These are phyloP conservation scores for Aspergillus melleus DNA, from an alignment of 2,329 filamentous ascomycete genomes.

Conservation along the genomic window DNA sequence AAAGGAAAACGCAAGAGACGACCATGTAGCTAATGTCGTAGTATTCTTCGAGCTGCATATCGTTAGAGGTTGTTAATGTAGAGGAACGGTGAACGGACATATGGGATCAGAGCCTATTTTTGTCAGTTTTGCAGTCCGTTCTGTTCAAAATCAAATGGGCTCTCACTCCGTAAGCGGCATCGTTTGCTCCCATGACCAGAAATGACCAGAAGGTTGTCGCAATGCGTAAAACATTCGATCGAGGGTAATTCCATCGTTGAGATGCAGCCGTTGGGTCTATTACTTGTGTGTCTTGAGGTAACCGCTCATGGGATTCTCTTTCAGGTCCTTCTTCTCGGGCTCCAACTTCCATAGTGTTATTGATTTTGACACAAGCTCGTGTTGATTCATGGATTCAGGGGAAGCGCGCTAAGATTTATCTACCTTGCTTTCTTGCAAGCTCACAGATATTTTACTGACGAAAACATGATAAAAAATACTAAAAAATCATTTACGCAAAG, in stretches of 20 bases:
- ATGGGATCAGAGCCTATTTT: neutral
- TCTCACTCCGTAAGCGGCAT: slow-evolving; percentile 59
- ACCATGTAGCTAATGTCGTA: slow-evolving; percentile 48
- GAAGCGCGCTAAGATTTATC: no score
- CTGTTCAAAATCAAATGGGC: neutral
- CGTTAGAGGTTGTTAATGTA: neutral
- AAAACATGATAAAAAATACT: no score
- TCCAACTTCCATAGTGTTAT: neutral
- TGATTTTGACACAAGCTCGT: no score
- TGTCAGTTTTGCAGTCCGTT: neutral
- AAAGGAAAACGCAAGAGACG: slow-evolving; percentile 51
- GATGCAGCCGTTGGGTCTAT: neutral
- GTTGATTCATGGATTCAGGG: no score
- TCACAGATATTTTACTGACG: no score
- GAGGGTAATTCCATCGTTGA: slow-evolving; percentile 50
- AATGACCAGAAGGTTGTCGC: slow-evolving; percentile 59
- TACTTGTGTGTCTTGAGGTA: neutral
- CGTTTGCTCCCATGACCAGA: slow-evolving; percentile 58
- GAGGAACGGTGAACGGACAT: neutral
- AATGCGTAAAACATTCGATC: slow-evolving; percentile 50
- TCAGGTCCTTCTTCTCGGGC: neutral
- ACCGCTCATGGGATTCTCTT: neutral
- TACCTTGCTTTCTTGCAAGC: no score
- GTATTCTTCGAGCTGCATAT: slow-evolving; percentile 43
- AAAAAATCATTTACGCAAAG: no score